Percentiles rank a stretch among this genome's conserved stretches.
Evolutionary conservation across 208 protist species (phyloP).

Genomic region (Chromosphaera perkinsii): DNA sequence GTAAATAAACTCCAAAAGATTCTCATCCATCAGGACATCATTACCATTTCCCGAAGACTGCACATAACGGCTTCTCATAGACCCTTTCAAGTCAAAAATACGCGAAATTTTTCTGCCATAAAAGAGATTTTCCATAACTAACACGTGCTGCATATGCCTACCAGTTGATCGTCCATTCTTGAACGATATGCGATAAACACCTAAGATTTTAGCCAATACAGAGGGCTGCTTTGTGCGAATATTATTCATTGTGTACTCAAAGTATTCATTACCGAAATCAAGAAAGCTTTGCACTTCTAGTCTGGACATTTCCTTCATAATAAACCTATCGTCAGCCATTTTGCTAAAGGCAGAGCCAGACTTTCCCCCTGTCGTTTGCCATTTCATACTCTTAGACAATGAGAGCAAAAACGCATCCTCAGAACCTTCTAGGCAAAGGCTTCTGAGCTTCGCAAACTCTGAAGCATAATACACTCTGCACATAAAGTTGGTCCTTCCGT

Average conservation of each 20-base stretch:
- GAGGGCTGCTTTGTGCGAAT: constrained; percentile 5
- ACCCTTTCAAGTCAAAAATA: constrained; percentile 28
- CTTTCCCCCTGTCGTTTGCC: constrained; percentile 21
- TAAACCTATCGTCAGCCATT: constrained; percentile 28
- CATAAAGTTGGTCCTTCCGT: too few relatives aligned
- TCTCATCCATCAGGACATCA: constrained; percentile 18
- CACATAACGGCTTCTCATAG: background rate
- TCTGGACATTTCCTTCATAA: constrained; percentile 31
- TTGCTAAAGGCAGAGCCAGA: constrained; percentile 21
- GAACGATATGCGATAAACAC: constrained; percentile 28
- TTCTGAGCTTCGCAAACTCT: too few relatives aligned
- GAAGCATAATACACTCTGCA: too few relatives aligned
- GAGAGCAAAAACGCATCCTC: constrained; percentile 24
- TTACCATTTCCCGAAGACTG: background rate
- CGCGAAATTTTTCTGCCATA: constrained; percentile 20
- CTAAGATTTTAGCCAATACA: constrained; percentile 33
- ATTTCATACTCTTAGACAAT: constrained; percentile 6
- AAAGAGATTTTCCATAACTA: constrained; percentile 45
- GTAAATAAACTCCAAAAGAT: constrained; percentile 17
- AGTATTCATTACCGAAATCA: constrained; percentile 21
- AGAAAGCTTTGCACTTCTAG: constrained; percentile 22
- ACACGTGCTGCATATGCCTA: background rate
- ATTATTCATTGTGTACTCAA: constrained; percentile 17
- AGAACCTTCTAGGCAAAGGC: constrained; percentile 4
- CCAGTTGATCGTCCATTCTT: constrained; percentile 6